phyloP scores from a whole-genome alignment of 2,329 filamentous ascomycete genomes.

The Claviceps africana region DNA sequence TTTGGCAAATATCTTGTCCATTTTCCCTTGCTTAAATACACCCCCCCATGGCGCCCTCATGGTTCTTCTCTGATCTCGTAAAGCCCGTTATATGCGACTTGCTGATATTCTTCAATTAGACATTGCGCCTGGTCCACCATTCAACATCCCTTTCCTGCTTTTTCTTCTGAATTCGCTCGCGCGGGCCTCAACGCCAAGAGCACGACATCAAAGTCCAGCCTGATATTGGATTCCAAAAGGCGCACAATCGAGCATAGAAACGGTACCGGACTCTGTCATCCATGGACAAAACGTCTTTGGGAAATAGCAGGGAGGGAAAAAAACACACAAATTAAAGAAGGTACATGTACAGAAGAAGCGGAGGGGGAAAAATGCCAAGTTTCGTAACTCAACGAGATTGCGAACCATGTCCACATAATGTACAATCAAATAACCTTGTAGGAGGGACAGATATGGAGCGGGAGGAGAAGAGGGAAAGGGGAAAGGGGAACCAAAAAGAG shows the following conservation, averaged over 20 bases:
- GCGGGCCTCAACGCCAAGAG: conserved; percentile 7
- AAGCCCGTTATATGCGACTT: conserved; percentile 4
- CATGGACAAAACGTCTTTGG: background rate
- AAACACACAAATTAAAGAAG: background rate
- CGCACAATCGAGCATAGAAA: background rate
- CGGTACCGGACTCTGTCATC: background rate
- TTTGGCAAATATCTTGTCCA: background rate
- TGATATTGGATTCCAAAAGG: background rate
- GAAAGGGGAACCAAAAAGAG: background rate
- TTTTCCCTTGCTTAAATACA: background rate
- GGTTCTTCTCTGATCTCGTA: conserved; percentile 1
- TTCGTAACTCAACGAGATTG: conserved; percentile 1
- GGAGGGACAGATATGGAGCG: background rate
- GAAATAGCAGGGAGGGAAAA: conserved; percentile 2
- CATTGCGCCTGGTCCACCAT: conserved; percentile 6
- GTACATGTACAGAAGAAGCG: conserved; percentile 3
- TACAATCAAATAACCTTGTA: conserved; percentile 2
- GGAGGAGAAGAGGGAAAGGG: background rate
- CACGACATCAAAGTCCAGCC: conserved; percentile 22
- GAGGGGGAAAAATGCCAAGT: conserved; percentile 6
- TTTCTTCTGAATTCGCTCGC: background rate
- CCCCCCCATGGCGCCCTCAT: background rate
- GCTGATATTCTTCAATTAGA: conserved; percentile 5
- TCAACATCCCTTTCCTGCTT: conserved; percentile 2
- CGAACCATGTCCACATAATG: conserved; percentile 4